Conservation (phyloP, 352 stramenopile species). For the Pythium sukuiense region DNA sequence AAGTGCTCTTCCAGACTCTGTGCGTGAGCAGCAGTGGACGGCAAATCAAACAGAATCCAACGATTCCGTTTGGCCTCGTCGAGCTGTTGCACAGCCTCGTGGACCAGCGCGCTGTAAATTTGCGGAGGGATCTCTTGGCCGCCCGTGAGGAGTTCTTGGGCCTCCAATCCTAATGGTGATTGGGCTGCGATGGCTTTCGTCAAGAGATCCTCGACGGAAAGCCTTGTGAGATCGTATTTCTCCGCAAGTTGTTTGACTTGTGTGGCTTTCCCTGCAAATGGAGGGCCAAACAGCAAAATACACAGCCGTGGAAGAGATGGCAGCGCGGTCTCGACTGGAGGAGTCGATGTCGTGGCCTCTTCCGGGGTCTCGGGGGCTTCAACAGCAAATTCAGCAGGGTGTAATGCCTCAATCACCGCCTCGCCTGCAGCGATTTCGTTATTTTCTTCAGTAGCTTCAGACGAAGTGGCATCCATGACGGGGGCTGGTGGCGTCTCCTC, state of each 20-base stretch:
- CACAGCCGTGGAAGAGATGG: conserved; percentile 27
- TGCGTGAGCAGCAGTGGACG: conserved; percentile 43
- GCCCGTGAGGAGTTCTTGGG: conserved; percentile 29
- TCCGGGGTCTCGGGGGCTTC: background rate
- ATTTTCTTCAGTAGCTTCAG: background rate
- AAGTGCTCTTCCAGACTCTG: conserved; percentile 54
- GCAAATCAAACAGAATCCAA: conserved; percentile 72
- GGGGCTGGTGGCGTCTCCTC: background rate
- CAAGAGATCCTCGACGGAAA: conserved; percentile 56
- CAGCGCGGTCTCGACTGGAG: background rate
- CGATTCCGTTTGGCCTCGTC: conserved; percentile 34
- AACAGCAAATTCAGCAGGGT: background rate
- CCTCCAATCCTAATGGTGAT: conserved; percentile 34
- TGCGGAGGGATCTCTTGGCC: conserved; percentile 44
- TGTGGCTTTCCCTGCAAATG: conserved; percentile 61
- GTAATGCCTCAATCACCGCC: conserved; percentile 16
- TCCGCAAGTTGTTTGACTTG: conserved; percentile 50
- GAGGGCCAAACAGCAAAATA: conserved; percentile 57
- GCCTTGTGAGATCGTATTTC: conserved; percentile 46
- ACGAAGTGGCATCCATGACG: background rate
- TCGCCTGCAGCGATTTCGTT: conserved; percentile 2
- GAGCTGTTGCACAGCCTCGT: conserved; percentile 13
- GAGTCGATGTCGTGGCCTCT: background rate
- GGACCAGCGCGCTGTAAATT: conserved; percentile 60
- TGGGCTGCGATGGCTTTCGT: conserved; percentile 31